Base-by-base conservation (phyloP, 2,329 filamentous ascomycete species). In the Trichoderma sp. region DNA sequence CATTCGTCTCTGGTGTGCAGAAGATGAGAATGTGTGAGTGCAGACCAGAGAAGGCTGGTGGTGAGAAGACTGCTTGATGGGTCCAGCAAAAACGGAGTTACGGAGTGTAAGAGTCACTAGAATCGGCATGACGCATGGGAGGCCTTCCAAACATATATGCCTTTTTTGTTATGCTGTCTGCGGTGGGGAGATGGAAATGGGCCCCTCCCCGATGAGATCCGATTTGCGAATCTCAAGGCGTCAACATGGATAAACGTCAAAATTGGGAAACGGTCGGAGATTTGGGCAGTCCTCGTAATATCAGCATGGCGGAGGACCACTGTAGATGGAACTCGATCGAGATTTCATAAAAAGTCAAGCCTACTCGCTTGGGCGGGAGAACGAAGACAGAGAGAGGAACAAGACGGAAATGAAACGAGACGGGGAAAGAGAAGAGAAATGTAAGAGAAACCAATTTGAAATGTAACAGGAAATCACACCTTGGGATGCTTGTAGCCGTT, bases 401-500 rank as follows among this genome's bases (percentile, higher is more conserved):
- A 60, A 8, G 18, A n/a, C 46, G 37, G 24, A 24, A 5, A 13
- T 54, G n/a, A 30, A 34, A 28, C 21, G n/a, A 28, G 28, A 26
- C 8, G 18, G 13, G 24, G 14, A 34, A 60, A 24, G 43, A 43
- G 6, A 24, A n/a, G n/a, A 34, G n/a, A 54, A 34, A 13, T 4
- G 32, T 13, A 34, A 34, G 32, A 34, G 6, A 34, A 34, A 21
- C 2, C 21, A 26, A 21, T 26, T n/a, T 28, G 18, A 28, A 52
- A 54, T 26, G 37, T 4, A 46, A 34, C 39, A 18, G 37, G 39
- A 26, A 56, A 46, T 49, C 28, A 58, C 24, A 26, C 58, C 34
- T 63, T 34, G 49, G 32, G 28, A 66, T 55, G 49, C 49, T 51
- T 28, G 66, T 49, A 63, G 61, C 68, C 56, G 63, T 68, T 70